These are phyloP conservation scores for Clitoria ternatea DNA, from an alignment of 306 rosid species.

Conservation along the genomic window DNA sequence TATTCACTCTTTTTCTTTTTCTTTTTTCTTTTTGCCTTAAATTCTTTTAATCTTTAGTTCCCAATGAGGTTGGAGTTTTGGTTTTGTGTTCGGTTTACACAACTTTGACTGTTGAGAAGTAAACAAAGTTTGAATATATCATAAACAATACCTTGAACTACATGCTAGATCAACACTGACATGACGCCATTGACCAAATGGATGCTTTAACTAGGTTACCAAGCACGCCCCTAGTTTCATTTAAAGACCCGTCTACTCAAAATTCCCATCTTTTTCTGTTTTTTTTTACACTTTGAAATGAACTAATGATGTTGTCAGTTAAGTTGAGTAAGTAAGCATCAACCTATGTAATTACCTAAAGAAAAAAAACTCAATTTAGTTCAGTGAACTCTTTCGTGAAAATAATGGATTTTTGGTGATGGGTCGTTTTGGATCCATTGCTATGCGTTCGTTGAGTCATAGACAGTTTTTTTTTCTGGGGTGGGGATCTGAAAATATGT, in stretches of 20 bases:
- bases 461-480: not conserved
- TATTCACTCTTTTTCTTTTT: not conserved
- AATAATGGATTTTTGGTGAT: constrained; percentile 28
- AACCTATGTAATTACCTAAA: not conserved
- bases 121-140: too few relatives aligned
- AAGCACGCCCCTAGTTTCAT: too few relatives aligned
- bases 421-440: constrained; percentile 9
- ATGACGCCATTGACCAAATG: too few relatives aligned
- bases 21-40: not conserved
- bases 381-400: constrained; percentile 1
- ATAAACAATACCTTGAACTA: too few relatives aligned
- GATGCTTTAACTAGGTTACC: too few relatives aligned
- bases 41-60: too few relatives aligned
- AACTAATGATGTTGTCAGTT: not conserved
- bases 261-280: not conserved
- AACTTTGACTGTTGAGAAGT: too few relatives aligned
- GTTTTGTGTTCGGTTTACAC: too few relatives aligned
- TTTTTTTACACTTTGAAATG: not conserved
- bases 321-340: not conserved
- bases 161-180: too few relatives aligned
- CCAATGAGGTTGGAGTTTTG: too few relatives aligned
- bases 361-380: not conserved
- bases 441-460: not conserved
- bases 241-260: too few relatives aligned
- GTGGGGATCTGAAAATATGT: constrained; percentile 32